Evolutionary conservation across 1,139 yeast species (phyloP).

Genomic region (Scheffersomyces cryptocercus): DNA sequence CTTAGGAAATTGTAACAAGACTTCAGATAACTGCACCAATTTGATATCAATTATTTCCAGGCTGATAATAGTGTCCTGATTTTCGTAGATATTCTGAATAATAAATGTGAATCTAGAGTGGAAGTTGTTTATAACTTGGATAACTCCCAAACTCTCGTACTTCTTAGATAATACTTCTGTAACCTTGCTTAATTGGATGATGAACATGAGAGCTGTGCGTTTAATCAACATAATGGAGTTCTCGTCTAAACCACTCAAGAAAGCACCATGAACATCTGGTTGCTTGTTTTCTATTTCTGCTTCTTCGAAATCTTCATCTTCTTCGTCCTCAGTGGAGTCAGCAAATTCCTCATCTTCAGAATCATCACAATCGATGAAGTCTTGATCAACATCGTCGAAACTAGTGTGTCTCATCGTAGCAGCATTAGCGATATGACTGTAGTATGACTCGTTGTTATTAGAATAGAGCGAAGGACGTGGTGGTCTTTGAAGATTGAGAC

Average conservation of each 20-base stretch:
- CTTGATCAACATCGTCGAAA: slow-evolving; percentile 9
- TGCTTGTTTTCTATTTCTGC: slow-evolving; percentile 35
- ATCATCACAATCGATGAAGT: slow-evolving; percentile 11
- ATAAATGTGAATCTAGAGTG: slow-evolving; percentile 25
- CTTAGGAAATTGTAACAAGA: slow-evolving; percentile 29
- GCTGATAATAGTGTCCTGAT: slow-evolving; percentile 17
- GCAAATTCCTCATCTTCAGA: slow-evolving; percentile 9
- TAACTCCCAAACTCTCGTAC: slow-evolving; percentile 47
- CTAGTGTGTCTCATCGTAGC: slow-evolving; percentile 4
- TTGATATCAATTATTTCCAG: slow-evolving; percentile 18
- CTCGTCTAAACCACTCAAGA: slow-evolving; percentile 52
- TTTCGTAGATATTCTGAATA: slow-evolving; percentile 28
- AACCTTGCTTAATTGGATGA: slow-evolving; percentile 46
- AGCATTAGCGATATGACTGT: slow-evolving; percentile 9
- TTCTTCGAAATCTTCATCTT: slow-evolving; percentile 11
- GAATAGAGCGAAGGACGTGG: slow-evolving; percentile 5
- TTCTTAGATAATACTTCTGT: slow-evolving; percentile 59
- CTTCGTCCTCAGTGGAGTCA: slow-evolving; percentile 10
- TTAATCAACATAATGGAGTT: slow-evolving; percentile 43
- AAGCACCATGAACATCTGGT: slow-evolving; percentile 50
- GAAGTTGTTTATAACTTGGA: slow-evolving; percentile 40
- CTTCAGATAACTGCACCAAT: slow-evolving; percentile 24
- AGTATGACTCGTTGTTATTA: slow-evolving; percentile 10
- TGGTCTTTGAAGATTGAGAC: slow-evolving; percentile 1
- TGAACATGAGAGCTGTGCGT: slow-evolving; percentile 46